Base-by-base conservation (phyloP, 1,284 basidiomycete species). In the Coniophora puteana region DNA sequence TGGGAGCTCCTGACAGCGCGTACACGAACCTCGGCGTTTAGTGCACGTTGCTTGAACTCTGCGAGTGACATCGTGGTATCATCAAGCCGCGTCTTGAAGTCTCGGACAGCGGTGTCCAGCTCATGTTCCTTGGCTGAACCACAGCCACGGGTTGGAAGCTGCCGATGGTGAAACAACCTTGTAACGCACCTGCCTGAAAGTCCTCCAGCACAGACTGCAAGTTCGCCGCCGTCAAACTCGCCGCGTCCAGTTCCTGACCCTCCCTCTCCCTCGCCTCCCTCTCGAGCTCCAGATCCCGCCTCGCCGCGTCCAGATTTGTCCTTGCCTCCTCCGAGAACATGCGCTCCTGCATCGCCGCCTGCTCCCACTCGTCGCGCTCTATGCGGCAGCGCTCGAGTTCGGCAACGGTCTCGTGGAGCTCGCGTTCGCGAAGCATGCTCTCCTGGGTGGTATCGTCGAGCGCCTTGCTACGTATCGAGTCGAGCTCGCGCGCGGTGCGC, bases 141-240 rank as follows among this genome's bases (percentile, higher is more conserved):
- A 31, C 27, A 43, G 13, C 33, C 39, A 45, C 26, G 41, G 27
- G 45, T 36, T 30, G 29, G 44, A 40, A 24, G 34, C 36, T 17
- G 33, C 18, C 32, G 30, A n/a, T 24, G 26, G 33, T 21, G 26
- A 24, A 36, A 38, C 18, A 23, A 32, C 24, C 45, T 23, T 13
- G 43, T 29, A 3, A 59, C 83, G 51, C 54, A 94, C 93, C 83
- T 45, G 80, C 71, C 67, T 98, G 93, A 63, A 99, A 97, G 63
- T 99, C 96, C 58, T 91, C 85, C 46, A 99, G 67, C 2, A 99
- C 94, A 6, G 88, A 84, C 61, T 97, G 91, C 43, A 99, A 65
- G 61, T 98, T 96, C 3, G 66, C 68, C 2, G 85, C 80, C 51
- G 85, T 88, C 64, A 89, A 83, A 43, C 71, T 74, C 56, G 97